Evolutionary conservation across 139 green algal genomes (phyloP).

Genomic region (Auxenochlorella protothecoides): DNA sequence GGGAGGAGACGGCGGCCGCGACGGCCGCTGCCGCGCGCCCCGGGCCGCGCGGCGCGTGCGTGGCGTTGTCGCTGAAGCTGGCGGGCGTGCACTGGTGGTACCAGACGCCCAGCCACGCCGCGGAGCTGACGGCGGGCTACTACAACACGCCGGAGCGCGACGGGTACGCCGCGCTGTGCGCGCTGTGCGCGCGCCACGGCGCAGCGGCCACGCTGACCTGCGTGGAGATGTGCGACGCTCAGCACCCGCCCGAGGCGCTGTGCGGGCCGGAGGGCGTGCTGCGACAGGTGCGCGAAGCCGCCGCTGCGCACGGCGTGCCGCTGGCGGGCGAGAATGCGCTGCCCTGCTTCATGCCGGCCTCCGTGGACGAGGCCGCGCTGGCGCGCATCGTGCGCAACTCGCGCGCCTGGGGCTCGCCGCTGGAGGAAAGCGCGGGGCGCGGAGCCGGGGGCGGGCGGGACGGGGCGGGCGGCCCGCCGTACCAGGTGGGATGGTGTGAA

Average conservation of each 20-base stretch:
- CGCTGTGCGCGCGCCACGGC: slow-evolving; percentile 58
- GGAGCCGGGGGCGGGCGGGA: background rate
- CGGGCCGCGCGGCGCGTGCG: background rate
- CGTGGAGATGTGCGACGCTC: slow-evolving; percentile 92
- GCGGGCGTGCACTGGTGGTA: slow-evolving; percentile 90
- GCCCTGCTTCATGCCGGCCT: slow-evolving; percentile 55
- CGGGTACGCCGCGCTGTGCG: slow-evolving; percentile 67
- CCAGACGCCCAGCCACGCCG: slow-evolving; percentile 69
- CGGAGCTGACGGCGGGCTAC: slow-evolving; percentile 93
- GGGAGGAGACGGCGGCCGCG: background rate
- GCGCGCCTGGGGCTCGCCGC: slow-evolving; percentile 24
- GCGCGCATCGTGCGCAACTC: slow-evolving; percentile 31
- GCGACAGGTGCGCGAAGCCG: slow-evolving; percentile 48
- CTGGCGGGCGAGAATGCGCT: slow-evolving; percentile 90
- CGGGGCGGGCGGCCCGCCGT: background rate
- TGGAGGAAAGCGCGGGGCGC: slow-evolving; percentile 6
- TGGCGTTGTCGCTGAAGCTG: slow-evolving; percentile 36
- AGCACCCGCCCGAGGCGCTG: slow-evolving; percentile 76
- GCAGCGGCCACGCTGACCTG: slow-evolving; percentile 88
- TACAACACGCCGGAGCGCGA: slow-evolving; percentile 76
- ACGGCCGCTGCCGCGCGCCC: too few species aligned
- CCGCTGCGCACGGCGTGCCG: slow-evolving; percentile 43
- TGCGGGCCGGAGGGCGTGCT: slow-evolving; percentile 86
- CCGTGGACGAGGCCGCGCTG: slow-evolving; percentile 52
- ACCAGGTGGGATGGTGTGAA: background rate